phyloP scores from a whole-genome alignment of 257 asterid genomes.

The Solanum pinnatisectum region DNA sequence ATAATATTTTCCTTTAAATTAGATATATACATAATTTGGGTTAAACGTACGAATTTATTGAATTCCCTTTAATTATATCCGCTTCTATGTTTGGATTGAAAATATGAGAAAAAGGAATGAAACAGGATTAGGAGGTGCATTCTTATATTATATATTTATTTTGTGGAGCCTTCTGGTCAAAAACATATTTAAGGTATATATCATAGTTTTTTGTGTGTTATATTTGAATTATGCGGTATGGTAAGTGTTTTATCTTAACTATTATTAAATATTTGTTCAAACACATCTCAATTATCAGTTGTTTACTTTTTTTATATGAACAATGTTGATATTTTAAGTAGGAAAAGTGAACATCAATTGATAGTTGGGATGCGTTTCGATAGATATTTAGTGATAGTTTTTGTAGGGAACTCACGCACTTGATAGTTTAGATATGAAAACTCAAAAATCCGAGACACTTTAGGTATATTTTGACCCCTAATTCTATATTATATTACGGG shows the following conservation, averaged over 20 bases:
- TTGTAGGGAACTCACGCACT: fast-evolving
- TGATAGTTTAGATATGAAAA: too few relatives aligned
- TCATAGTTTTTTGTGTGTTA: too few relatives aligned
- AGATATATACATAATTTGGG: background rate
- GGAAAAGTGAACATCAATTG: too few relatives aligned
- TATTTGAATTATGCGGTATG: background rate
- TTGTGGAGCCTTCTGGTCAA: too few relatives aligned
- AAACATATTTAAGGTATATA: too few relatives aligned
- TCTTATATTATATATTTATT: background rate
- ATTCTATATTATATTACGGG: background rate
- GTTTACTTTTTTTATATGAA: background rate
- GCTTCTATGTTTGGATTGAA: background rate
- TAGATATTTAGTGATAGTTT: too few relatives aligned
- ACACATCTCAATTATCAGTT: too few relatives aligned
- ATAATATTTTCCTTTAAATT: background rate
- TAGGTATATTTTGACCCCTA: background rate
- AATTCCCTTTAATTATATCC: background rate
- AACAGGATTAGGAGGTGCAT: background rate
- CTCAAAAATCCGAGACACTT: too few relatives aligned
- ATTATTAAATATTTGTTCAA: too few relatives aligned
- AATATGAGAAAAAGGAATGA: background rate
- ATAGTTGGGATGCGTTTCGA: background rate
- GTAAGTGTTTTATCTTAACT: background rate
- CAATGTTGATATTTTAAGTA: background rate
- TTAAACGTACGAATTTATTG: background rate